phyloP scores from a whole-genome alignment of 1,139 yeast genomes.

The Blastobotrys proliferans region DNA sequence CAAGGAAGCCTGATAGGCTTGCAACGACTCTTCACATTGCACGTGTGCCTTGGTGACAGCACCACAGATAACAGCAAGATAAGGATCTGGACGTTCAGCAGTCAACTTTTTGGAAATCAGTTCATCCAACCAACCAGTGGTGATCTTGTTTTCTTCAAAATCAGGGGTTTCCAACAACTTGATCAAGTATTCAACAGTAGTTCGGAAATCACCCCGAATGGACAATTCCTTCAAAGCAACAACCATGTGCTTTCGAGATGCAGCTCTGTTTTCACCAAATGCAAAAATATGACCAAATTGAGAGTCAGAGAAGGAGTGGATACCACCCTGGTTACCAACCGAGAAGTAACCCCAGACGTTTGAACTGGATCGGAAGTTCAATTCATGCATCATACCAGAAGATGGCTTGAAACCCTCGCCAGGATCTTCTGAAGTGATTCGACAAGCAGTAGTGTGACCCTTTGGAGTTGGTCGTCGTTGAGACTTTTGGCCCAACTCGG shows the following conservation, averaged over 20 bases:
- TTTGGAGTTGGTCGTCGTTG: conserved; percentile 94
- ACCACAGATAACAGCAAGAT: conserved; percentile 90
- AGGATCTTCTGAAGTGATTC: conserved; percentile 98
- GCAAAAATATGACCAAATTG: conserved; percentile 99
- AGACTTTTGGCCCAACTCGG: conserved; percentile 62
- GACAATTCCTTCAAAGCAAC: conserved; percentile 95
- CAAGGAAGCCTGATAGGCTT: conserved; percentile 64
- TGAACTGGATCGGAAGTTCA: conserved; percentile 93
- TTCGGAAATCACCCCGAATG: conserved; percentile 96
- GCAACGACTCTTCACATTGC: conserved; percentile 66
- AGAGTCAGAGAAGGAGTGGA: conserved; percentile 95
- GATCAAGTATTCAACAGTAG: conserved; percentile 94
- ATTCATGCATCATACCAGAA: conserved; percentile 92
- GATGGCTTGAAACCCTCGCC: conserved; percentile 99
- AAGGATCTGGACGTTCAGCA: conserved; percentile 93
- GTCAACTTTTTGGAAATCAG: conserved; percentile 88
- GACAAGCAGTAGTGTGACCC: conserved; percentile 98
- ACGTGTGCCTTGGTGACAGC: conserved; percentile 93
- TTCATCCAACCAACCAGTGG: conserved; percentile 99
- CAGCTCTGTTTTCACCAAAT: conserved; percentile 97
- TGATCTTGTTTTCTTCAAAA: conserved; percentile 91
- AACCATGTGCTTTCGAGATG: conserved; percentile 97
- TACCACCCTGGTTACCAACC: conserved; percentile 93
- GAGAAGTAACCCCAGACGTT: conserved; percentile 99
- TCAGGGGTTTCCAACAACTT: conserved; percentile 94